Conservation (phyloP, 1,284 basidiomycete genomes). For the Cronartium quercuum region DNA sequence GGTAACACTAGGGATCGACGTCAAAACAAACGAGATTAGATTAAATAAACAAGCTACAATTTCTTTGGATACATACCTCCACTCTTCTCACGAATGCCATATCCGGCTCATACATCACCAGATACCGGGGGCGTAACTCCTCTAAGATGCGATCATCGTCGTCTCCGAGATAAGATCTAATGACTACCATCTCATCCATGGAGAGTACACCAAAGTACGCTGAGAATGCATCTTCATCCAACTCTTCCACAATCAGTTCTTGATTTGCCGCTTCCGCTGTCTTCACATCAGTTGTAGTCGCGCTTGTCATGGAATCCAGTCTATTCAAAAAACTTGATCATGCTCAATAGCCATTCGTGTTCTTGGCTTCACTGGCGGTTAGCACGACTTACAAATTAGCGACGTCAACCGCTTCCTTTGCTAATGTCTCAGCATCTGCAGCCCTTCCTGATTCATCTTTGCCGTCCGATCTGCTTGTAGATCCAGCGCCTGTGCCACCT, state of each 20-base stretch:
- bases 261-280: not conserved
- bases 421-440: conserved; percentile 47
- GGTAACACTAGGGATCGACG: conserved; percentile 63
- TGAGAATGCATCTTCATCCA: conserved; percentile 59
- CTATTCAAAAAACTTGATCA: not conserved
- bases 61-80: conserved; percentile 59
- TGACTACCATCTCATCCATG: conserved; percentile 72
- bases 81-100: conserved; percentile 85
- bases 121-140: conserved; percentile 82
- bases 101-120: conserved; percentile 92
- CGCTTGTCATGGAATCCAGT: conserved; percentile 34
- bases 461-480: conserved; percentile 7
- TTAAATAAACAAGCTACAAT: not conserved
- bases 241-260: conserved; percentile 25
- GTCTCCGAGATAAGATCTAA: conserved; percentile 85
- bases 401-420: conserved; percentile 58
- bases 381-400: conserved; percentile 57
- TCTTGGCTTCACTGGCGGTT: not conserved
- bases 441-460: not conserved
- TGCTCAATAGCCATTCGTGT: not conserved
- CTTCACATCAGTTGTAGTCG: not conserved
- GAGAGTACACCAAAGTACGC: conserved; percentile 72
- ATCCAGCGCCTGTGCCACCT: conserved; percentile 3
- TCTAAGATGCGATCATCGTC: conserved; percentile 81
- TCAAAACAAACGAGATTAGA: not conserved